These are phyloP conservation scores for Mycena pura DNA, from an alignment of 768 basidiomycete species.

Conservation along the genomic window DNA sequence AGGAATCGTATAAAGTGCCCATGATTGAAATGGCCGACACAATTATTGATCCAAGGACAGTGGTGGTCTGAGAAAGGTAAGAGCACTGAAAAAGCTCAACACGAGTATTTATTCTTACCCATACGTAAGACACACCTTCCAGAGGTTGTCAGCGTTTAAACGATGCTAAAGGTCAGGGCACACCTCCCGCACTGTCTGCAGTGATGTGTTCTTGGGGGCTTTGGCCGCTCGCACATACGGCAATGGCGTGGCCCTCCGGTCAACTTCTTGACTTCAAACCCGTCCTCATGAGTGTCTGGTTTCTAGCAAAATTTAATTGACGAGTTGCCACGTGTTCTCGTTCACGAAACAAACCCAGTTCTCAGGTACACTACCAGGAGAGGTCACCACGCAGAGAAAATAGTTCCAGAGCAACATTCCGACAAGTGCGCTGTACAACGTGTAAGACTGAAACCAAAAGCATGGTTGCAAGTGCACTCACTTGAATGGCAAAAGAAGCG, in stretches of 20 bases:
- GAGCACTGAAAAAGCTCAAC: slow-evolving; percentile 13
- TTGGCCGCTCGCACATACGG: slow-evolving; percentile 83
- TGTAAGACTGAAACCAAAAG: slow-evolving; percentile 1
- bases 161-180: slow-evolving; percentile 13
- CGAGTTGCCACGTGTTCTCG: not conserved
- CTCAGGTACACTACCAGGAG: slow-evolving; percentile 84
- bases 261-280: slow-evolving; percentile 89
- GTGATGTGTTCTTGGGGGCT: slow-evolving; percentile 91
- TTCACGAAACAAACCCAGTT: slow-evolving; percentile 67
- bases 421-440: slow-evolving; percentile 66
- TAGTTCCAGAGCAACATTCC: slow-evolving; percentile 89
- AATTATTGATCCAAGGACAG: slow-evolving; percentile 94
- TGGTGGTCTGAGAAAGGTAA: slow-evolving; percentile 69
- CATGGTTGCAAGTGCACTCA: slow-evolving; percentile 44
- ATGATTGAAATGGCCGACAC: slow-evolving; percentile 92
- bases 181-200: slow-evolving; percentile 89
- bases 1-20: slow-evolving; percentile 91
- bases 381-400: slow-evolving; percentile 77
- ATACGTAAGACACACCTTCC: slow-evolving; percentile 85
- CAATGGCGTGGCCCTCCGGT: slow-evolving; percentile 88
- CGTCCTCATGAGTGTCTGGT: slow-evolving; percentile 76
- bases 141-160: slow-evolving; percentile 11
- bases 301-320: slow-evolving; percentile 49
- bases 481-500: slow-evolving; percentile 91
- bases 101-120: slow-evolving; percentile 56